These are phyloP conservation scores for Porphyrellus cyaneotinctus DNA, from an alignment of 768 basidiomycete genomes.

Conservation along the genomic window DNA sequence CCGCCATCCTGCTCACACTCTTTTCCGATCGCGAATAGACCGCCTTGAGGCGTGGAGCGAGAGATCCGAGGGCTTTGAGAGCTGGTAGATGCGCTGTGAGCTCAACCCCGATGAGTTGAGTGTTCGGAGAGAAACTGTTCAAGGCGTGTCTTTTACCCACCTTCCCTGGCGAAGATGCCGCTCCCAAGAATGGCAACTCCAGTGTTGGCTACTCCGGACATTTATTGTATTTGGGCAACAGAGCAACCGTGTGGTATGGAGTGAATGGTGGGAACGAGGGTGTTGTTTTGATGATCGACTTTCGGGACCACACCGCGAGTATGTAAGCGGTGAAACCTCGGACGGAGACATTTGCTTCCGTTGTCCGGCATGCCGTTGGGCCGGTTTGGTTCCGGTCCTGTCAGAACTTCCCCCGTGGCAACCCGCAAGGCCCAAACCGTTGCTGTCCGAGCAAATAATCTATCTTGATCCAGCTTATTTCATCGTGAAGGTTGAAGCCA, in stretches of 20 bases:
- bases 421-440: too few relatives aligned
- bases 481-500: too few relatives aligned
- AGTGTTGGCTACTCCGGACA: slow-evolving; percentile 36
- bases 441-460: too few relatives aligned
- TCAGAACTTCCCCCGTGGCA: too few relatives aligned
- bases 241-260: neutral
- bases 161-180: slow-evolving; percentile 74
- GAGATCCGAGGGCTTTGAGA: slow-evolving; percentile 48
- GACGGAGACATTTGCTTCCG: neutral
- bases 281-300: neutral
- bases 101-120: slow-evolving; percentile 23
- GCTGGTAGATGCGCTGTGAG: slow-evolving; percentile 74
- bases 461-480: too few relatives aligned
- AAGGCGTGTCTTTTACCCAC: slow-evolving; percentile 34
- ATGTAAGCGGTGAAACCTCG: slow-evolving; percentile 1
- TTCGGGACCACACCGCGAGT: neutral
- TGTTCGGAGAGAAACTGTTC: slow-evolving; percentile 12
- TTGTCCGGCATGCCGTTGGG: neutral
- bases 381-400: neutral
- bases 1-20: slow-evolving; percentile 52
- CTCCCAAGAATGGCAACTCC: slow-evolving; percentile 78
- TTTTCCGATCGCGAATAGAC: slow-evolving; percentile 77
- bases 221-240: slow-evolving; percentile 10
- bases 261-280: neutral
- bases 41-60: slow-evolving; percentile 52